Evolutionary conservation across 371 early-diverging fungal genomes (phyloP), one percentile per base, ranked within the genome.

Genomic region (Actinomucor elegans): DNA sequence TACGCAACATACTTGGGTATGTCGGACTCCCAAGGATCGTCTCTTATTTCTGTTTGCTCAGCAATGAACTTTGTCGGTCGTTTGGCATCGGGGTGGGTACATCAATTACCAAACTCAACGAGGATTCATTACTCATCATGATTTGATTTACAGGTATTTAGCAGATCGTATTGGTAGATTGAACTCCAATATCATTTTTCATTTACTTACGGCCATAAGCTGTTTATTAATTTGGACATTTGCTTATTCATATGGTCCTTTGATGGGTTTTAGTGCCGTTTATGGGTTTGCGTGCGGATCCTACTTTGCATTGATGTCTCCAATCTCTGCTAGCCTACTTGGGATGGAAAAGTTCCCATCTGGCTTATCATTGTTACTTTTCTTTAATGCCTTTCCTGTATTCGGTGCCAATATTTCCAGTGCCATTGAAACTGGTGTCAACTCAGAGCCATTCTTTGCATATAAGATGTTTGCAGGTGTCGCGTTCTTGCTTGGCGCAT

Each of bases 281-380:
- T 87, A 77, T 48, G 87, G 87, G 5, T 49, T 86, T 32, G 71
- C 78, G n/a, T 71, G 81, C 24, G 89, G 86, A 11, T 82, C 59
- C n/a, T 65, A 60, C 21, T 65, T 65, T 33, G 58, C 66, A 2
- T 29, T 65, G 3, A 57, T 75, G 48, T 71, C 75, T 1, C 67
- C 72, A 15, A 69, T 75, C 28, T 58, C 75, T 14, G 67, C 56
- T 0, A 36, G 44, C 14, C 57, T 75, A 20, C 34, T 67, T 12
- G 69, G 71, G 21, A 66, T 65, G 66, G 67, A 69, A n/a, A 47
- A 42, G 34, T 71, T 65, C n/a, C 72, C 75, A n/a, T 67, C 75
- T 0, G 75, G 65, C 7, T 23, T 75, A 10, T 64, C 71, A 1
- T 31, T 71, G 1, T 45, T 75, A 11, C 44, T 75, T n/a, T 29